Conservation (phyloP, 139 green algal species). For the Micractinium conductrix region DNA sequence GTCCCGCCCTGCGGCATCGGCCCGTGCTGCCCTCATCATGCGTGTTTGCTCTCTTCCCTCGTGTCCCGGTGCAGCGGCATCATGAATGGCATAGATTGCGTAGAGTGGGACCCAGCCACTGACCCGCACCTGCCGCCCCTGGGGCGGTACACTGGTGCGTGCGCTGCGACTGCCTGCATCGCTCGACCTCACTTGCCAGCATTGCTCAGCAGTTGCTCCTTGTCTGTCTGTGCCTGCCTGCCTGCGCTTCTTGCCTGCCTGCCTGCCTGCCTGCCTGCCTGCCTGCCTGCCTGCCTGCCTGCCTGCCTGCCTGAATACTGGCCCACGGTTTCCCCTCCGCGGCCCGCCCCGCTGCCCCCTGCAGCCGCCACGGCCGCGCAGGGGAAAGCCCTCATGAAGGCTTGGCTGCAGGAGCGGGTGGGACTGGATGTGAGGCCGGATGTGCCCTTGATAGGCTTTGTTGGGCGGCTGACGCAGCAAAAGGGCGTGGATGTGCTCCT, state of each 20-base stretch:
- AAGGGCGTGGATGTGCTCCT: slow-evolving; percentile 90
- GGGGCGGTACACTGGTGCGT: slow-evolving; percentile 54
- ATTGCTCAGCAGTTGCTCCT: no score
- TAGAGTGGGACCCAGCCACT: slow-evolving; percentile 67
- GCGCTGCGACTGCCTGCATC: not conserved
- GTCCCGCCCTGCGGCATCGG: no score
- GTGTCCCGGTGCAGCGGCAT: slow-evolving; percentile 62
- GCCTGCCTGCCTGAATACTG: not conserved
- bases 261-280: not conserved
- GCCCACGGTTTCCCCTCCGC: no score
- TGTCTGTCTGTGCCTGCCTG: no score
- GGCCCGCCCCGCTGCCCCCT: not conserved
- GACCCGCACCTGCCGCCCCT: slow-evolving; percentile 65
- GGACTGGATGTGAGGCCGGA: slow-evolving; percentile 58
- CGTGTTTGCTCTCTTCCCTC: no score
- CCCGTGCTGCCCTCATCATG: not conserved
- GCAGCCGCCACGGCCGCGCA: slow-evolving; percentile 1
- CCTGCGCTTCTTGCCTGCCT: no score
- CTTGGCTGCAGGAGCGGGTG: slow-evolving; percentile 63
- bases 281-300: not conserved
- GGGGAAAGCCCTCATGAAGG: slow-evolving; percentile 78
- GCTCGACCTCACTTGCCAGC: not conserved
- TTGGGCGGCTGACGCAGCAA: slow-evolving; percentile 83
- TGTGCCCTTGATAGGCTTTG: slow-evolving; percentile 74
- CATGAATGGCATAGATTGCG: slow-evolving; percentile 79